Conservation (phyloP, 2,329 filamentous ascomycete species). For the Fusarium torreyae region DNA sequence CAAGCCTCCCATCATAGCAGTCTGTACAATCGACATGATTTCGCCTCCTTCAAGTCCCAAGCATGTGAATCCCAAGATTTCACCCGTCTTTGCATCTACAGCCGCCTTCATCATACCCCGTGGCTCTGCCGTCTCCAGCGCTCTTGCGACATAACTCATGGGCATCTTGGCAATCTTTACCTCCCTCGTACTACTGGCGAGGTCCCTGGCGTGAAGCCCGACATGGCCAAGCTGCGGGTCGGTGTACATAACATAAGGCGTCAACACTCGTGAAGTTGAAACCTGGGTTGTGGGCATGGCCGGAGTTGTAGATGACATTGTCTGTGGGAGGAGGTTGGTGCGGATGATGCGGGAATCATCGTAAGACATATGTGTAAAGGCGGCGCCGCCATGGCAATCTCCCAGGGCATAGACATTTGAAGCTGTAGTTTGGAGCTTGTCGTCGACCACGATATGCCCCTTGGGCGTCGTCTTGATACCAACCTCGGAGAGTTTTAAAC, state of each 20-base stretch:
- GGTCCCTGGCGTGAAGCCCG: slow-evolving; percentile 62
- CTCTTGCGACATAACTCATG: slow-evolving; percentile 66
- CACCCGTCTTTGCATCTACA: slow-evolving; percentile 62
- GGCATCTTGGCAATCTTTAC: slow-evolving; percentile 65
- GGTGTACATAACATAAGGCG: slow-evolving; percentile 67
- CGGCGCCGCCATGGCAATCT: slow-evolving; percentile 66
- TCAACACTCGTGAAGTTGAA: slow-evolving; percentile 52
- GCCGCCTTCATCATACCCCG: slow-evolving; percentile 68
- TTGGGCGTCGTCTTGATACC: slow-evolving; percentile 58
- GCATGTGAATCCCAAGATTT: slow-evolving; percentile 68
- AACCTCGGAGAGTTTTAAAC: slow-evolving; percentile 58
- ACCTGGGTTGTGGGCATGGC: slow-evolving; percentile 47
- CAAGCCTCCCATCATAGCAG: slow-evolving; percentile 65
- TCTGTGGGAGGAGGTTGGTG: slow-evolving; percentile 58
- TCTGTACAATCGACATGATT: slow-evolving; percentile 68
- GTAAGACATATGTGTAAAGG: slow-evolving; percentile 71
- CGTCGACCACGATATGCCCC: slow-evolving; percentile 62
- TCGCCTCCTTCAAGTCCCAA: slow-evolving; percentile 67
- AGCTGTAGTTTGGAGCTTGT: slow-evolving; percentile 61
- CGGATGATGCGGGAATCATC: slow-evolving; percentile 69
- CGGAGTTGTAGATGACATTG: slow-evolving; percentile 46
- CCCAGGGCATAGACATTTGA: slow-evolving; percentile 64
- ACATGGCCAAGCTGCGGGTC: slow-evolving; percentile 69
- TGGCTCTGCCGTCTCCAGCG: slow-evolving; percentile 66
- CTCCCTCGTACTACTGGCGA: slow-evolving; percentile 49